A percentile compares a stretch with the other conserved stretches of the same genome.
Evolutionary conservation across 495 filamentous ascomycete genomes (phyloP).

Genomic region (Jackrogersella minutella): DNA sequence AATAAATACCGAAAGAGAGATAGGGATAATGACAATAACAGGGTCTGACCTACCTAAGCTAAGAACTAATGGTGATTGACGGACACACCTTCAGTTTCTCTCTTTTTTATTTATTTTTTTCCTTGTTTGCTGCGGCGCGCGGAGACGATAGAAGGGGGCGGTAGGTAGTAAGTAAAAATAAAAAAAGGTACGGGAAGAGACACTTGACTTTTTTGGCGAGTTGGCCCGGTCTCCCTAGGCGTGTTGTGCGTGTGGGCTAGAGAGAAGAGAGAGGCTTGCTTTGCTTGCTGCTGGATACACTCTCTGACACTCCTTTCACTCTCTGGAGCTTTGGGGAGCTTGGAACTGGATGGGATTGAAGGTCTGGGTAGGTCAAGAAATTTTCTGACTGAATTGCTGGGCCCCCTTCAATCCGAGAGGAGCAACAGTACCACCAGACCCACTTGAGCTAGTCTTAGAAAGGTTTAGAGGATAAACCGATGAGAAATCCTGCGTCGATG

Average conservation of each 20-base stretch:
- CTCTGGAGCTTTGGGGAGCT: slow-evolving; percentile 1
- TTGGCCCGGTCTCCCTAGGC: slow-evolving; percentile 25
- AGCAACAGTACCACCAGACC: slow-evolving; percentile 31
- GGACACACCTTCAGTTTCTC: slow-evolving; percentile 8
- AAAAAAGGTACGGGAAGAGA: slow-evolving; percentile 16
- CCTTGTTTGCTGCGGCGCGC: slow-evolving; percentile 28
- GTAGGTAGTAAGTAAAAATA: slow-evolving; percentile 11
- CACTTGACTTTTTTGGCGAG: slow-evolving; percentile 36
- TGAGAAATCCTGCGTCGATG: slow-evolving; percentile 37
- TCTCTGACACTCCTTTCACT: not conserved
- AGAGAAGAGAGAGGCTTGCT: not conserved
- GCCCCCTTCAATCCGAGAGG: slow-evolving; percentile 29
- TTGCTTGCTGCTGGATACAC: not conserved
- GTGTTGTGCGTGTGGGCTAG: slow-evolving; percentile 17
- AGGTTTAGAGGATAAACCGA: slow-evolving; percentile 19
- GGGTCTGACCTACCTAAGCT: slow-evolving; percentile 39
- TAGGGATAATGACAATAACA: slow-evolving; percentile 9
- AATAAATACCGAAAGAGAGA: not conserved
- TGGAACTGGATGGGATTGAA: slow-evolving; percentile 18
- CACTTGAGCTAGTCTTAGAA: slow-evolving; percentile 25
- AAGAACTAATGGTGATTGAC: slow-evolving; percentile 32
- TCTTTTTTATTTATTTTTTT: not conserved
- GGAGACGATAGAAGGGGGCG: slow-evolving; percentile 23
- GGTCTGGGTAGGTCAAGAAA: slow-evolving; percentile 39
- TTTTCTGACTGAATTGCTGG: slow-evolving; percentile 26